These are phyloP conservation scores for Brettanomyces bruxellensis DNA, from an alignment of 805 yeast species.

Conservation along the genomic window DNA sequence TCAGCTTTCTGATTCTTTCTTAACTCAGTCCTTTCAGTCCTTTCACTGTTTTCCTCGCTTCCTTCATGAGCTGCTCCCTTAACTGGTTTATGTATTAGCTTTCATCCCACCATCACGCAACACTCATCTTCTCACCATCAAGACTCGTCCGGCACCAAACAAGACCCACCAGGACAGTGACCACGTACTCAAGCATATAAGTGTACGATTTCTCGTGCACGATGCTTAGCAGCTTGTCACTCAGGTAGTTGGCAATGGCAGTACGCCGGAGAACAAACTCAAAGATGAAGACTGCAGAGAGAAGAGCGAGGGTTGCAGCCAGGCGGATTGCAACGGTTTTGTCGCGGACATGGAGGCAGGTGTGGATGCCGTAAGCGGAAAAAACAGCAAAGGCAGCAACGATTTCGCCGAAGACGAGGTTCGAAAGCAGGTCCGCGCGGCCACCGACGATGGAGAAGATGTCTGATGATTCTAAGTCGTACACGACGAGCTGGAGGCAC, in stretches of 20 bases:
- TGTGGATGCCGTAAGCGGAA: conserved; percentile 10
- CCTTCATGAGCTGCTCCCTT: no score
- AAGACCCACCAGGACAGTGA: conserved; percentile 13
- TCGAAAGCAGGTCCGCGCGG: conserved; percentile 11
- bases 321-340: conserved; percentile 10
- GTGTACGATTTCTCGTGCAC: conserved; percentile 16
- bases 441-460: conserved; percentile 21
- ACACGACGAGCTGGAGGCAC: no score
- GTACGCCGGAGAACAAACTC: conserved; percentile 11
- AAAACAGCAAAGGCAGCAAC: conserved; percentile 9
- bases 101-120: not conserved
- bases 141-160: conserved; percentile 20
- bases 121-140: conserved; percentile 10
- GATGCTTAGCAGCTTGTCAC: conserved; percentile 8
- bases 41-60: no score
- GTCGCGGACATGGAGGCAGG: conserved; percentile 14
- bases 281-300: conserved; percentile 12
- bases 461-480: conserved; percentile 14
- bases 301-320: conserved; percentile 8
- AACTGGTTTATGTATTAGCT: not conserved
- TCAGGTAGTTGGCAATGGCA: conserved; percentile 8
- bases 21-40: no score
- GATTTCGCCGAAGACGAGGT: conserved; percentile 18
- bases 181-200: conserved; percentile 15
- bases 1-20: no score